Conservation (phyloP, 495 filamentous ascomycete species). For the Clohesyomyces aquaticus region DNA sequence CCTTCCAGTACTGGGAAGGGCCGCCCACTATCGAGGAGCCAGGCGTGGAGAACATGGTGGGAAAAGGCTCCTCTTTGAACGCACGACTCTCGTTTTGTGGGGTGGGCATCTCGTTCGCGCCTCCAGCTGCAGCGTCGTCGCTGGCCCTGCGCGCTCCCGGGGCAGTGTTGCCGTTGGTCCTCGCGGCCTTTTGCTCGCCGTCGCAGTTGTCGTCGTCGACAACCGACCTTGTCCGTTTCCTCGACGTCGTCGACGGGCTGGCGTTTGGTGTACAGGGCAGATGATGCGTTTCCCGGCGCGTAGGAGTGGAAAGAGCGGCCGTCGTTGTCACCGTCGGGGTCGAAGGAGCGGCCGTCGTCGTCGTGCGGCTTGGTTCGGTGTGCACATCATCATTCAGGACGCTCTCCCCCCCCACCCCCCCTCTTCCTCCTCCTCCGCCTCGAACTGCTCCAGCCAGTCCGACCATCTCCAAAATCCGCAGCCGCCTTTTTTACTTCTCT, state of each 20-base stretch:
- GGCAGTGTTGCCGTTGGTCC: conserved; percentile 52
- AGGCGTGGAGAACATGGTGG: conserved; percentile 41
- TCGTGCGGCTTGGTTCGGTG: conserved; percentile 40
- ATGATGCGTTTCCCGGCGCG: too few species aligned
- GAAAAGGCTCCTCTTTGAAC: conserved; percentile 23
- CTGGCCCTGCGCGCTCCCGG: conserved; percentile 59
- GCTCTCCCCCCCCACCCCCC: conserved; percentile 45
- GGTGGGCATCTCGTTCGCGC: too few species aligned
- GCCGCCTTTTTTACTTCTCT: conserved; percentile 71
- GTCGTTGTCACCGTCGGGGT: conserved; percentile 12
- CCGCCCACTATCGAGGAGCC: conserved; percentile 26
- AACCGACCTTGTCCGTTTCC: conserved; percentile 14
- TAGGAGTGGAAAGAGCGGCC: conserved; percentile 27
- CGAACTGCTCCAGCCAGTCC: conserved; percentile 42
- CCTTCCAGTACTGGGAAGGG: too few species aligned
- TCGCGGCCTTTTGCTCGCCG: conserved; percentile 49
- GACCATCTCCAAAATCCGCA: conserved; percentile 66
- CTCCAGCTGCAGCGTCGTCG: conserved; percentile 35
- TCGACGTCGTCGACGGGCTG: conserved; percentile 25
- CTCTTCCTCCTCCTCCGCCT: conserved; percentile 51
- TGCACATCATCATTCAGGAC: conserved; percentile 57
- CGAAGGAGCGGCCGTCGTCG: conserved; percentile 32
- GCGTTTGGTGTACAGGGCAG: too few species aligned
- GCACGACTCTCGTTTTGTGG: conserved; percentile 28
- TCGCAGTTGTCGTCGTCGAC: conserved; percentile 13